Base-by-base conservation (phyloP, 805 yeast species). In the Myxozyma lipomycoides region DNA sequence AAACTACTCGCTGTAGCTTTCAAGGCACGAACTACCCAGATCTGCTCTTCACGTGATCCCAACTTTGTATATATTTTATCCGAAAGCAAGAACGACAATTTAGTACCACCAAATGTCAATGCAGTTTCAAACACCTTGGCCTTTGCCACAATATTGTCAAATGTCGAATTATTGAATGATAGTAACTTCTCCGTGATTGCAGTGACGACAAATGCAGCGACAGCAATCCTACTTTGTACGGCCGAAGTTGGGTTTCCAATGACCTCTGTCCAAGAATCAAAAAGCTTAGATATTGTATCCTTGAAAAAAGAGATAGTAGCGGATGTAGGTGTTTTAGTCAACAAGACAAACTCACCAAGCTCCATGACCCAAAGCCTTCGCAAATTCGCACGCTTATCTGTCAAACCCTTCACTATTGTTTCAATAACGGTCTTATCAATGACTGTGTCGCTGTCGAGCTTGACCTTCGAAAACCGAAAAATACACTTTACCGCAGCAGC, bases 331-430 rank as follows among this genome's bases (percentile, higher is more conserved):
- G 34, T 24, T 32, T 49, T 56, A 25, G 51, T 45, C 5, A 51
- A 21, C 3, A 62, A 46, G 2, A 74, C 45, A 4, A 64, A 58
- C 1, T 64, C 58, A 3, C 79, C 82, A 15, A 84, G 62, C 32
- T 78, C 67, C 34, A 73, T 62, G 48, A 76, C 74, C 97, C 97
- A 91, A 19, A 79, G 68, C 61, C 78, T 79, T 58, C 84, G 77
- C 22, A 86, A 66, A 28, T 77, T 77, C 10, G 75, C 67, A 58
- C 85, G 86, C 60, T 84, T 75, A 35, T 86, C 90, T 12, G 68
- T 64, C 12, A 88, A 68, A 0, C 96, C 96, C 17, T 72, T 67
- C n/a, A 66, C 67, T 28, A 86, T 64, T 55, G 45, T 65, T 46
- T 61, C 67, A 2, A 42, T 19, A 40, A 46, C 46, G 10, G 70